These are phyloP conservation scores for Apocynum venetum DNA, from an alignment of 257 asterid genomes.

Conservation along the genomic window DNA sequence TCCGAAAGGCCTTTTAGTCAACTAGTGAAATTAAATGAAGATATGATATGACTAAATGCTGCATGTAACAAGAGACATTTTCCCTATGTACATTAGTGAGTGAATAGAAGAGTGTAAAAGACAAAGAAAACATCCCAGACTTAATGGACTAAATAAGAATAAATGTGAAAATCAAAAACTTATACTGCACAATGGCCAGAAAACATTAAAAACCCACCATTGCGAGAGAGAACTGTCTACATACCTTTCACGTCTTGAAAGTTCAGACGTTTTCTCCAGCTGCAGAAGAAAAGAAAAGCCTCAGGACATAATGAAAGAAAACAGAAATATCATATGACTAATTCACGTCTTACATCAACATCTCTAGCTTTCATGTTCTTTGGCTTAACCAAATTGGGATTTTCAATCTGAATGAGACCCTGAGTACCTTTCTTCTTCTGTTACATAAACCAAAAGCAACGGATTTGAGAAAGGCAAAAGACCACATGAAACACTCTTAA, in stretches of 20 bases:
- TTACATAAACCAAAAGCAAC: slow-evolving; percentile 5
- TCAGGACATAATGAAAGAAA: slow-evolving; percentile 2
- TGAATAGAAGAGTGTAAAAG: background rate
- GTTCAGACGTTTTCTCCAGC: slow-evolving; percentile 89
- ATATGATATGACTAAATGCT: too few species aligned
- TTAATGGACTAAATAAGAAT: background rate
- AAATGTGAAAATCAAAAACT: background rate
- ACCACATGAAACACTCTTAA: background rate
- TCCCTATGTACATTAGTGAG: background rate
- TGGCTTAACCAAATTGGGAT: slow-evolving; percentile 76
- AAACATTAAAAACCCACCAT: background rate
- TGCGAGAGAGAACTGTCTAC: background rate
- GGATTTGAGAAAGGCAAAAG: background rate
- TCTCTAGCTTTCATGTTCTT: slow-evolving; percentile 84
- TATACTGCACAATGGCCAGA: background rate
- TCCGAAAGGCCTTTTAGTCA: too few species aligned
- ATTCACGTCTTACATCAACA: slow-evolving; percentile 53
- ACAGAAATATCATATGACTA: background rate
- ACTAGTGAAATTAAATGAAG: too few species aligned
- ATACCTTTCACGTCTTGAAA: slow-evolving; percentile 86
- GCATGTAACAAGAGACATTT: background rate
- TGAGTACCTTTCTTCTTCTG: slow-evolving; percentile 78
- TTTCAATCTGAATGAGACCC: slow-evolving; percentile 74
- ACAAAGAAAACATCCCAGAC: background rate
- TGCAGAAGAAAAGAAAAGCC: slow-evolving; percentile 30